A percentile compares a stretch with the other conserved stretches of the same genome.
phyloP scores from a whole-genome alignment of 805 yeast species.

The Ascoidea tarda region DNA sequence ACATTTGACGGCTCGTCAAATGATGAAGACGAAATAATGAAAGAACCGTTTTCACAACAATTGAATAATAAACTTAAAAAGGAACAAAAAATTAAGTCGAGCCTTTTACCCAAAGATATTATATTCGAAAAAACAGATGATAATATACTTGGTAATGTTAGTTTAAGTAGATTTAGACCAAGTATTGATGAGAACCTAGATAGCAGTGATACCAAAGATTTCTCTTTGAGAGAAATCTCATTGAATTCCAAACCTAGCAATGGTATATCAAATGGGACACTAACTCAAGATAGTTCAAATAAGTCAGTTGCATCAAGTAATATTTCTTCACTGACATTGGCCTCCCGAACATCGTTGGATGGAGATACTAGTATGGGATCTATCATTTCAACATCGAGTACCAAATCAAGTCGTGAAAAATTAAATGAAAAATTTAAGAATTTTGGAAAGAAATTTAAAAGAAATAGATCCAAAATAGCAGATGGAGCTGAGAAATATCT shows the following conservation, averaged over 20 bases:
- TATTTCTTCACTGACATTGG: background rate
- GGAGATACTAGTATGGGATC: background rate
- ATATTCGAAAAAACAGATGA: too few relatives aligned
- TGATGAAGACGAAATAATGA: background rate
- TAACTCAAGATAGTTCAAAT: too few relatives aligned
- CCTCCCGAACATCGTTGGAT: background rate
- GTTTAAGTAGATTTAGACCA: too few relatives aligned
- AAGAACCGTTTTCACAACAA: background rate
- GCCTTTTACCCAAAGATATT: too few relatives aligned
- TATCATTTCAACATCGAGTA: background rate
- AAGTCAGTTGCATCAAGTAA: too few relatives aligned
- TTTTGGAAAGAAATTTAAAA: background rate
- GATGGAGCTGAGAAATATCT: background rate
- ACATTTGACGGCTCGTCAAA: slow-evolving; percentile 1
- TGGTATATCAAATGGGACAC: background rate
- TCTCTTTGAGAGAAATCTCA: slow-evolving; percentile 1
- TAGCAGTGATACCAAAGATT: slow-evolving; percentile 2
- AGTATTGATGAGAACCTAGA: background rate
- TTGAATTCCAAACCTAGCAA: background rate
- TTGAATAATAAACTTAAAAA: background rate
- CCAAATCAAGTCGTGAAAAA: background rate
- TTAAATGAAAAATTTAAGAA: background rate
- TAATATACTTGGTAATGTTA: too few relatives aligned
- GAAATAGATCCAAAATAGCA: background rate
- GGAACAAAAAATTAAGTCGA: background rate